These are phyloP conservation scores for Daldinia eschscholtzii DNA, from an alignment of 2,329 filamentous ascomycete genomes.

Conservation along the genomic window DNA sequence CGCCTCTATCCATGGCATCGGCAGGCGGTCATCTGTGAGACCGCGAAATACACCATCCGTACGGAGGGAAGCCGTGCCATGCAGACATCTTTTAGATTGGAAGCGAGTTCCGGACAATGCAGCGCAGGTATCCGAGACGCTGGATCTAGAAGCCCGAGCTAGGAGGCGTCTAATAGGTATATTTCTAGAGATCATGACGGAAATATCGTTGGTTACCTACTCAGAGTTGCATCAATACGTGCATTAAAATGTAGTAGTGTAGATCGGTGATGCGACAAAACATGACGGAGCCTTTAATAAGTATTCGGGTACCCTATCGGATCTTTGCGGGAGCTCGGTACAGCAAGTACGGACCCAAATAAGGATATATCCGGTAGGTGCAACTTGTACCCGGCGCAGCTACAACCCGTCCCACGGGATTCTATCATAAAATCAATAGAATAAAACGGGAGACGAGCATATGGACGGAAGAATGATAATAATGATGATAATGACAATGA, in stretches of 20 bases:
- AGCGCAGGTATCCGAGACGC: conserved; percentile 1
- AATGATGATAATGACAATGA: too few relatives aligned
- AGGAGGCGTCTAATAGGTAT: conserved; percentile 37
- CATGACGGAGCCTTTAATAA: not conserved
- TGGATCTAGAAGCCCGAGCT: conserved; percentile 23
- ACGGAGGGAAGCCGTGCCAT: conserved; percentile 41
- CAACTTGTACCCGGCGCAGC: not conserved
- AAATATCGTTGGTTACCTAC: not conserved
- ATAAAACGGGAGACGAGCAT: too few relatives aligned
- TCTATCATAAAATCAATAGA: too few relatives aligned
- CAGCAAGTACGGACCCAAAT: not conserved
- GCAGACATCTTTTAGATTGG: conserved; percentile 41
- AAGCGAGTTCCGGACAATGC: not conserved
- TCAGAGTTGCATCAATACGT: not conserved
- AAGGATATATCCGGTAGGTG: not conserved
- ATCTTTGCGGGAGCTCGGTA: conserved; percentile 5
- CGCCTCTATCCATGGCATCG: conserved; percentile 77
- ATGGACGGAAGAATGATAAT: too few relatives aligned
- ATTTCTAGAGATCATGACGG: conserved; percentile 39
- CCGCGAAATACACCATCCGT: conserved; percentile 57
- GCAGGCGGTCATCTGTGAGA: conserved; percentile 53
- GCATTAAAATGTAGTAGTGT: not conserved
- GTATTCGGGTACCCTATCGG: conserved; percentile 3
- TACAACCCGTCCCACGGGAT: not conserved
- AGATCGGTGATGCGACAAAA: conserved; percentile 2